Base-by-base conservation (phyloP, 441 rosid species). In the Macaranga tanarius region DNA sequence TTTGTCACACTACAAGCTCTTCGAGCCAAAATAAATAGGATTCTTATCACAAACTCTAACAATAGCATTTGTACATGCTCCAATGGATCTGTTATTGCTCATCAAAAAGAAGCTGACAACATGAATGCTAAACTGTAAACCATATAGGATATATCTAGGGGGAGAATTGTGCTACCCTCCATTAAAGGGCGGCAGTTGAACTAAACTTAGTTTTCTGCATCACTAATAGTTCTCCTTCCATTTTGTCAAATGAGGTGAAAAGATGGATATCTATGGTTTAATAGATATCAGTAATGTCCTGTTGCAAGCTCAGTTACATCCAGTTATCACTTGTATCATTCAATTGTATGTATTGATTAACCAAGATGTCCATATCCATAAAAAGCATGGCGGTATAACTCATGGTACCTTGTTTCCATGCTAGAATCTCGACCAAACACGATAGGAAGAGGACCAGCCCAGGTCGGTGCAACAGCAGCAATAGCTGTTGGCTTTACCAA, bases 401-500 rank as follows among this genome's bases (percentile, higher is more conserved):
- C n/a, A 38, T 10, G 47, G 44, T 84, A 94, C 97, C 99, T 88
- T 47, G 89, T 77, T 73, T 85, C 96, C 97, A 90, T 89, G 84
- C 74, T 84, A 59, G 93, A 86, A 73, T 92, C 97, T 74, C 96
- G 90, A 62, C 95, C 97, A 78, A 92, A 94, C 42, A 94, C 97
- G 67, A 94, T 87, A 47, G 95, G 97, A 19, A 94, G 90, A 62
- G 96, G 97, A 60, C 97, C 96, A 74, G 93, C 95, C 96, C 93
- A 90, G 64, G 96, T 90, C 40, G 97, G 96, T 31, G 98, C 97
- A 67, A 92, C 90, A 11, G 93, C 95, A 69, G 95, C 95, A 54
- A 89, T 88, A 59, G 93, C 96, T 75, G 81, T 81, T 69, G 96
- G 92, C 80, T 90, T 90, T 71, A 89, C 88, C 85, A 90, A 77